Evolutionary conservation across 2,329 filamentous ascomycete species (phyloP).

Genomic region (Fusarium sp.): DNA sequence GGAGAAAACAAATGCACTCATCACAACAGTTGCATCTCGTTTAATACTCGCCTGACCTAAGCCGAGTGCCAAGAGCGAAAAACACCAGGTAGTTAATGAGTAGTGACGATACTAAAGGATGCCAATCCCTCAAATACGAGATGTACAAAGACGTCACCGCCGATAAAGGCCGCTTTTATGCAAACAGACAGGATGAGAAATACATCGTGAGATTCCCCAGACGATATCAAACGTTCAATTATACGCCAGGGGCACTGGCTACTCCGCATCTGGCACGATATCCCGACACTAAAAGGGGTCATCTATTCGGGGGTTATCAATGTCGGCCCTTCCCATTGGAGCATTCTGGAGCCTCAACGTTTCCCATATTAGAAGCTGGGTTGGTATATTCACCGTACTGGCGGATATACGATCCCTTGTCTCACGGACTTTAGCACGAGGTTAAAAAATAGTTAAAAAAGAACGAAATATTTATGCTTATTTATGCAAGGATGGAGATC

Average conservation of each 20-base stretch:
- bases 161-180: slow-evolving; percentile 2
- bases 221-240: slow-evolving; percentile 28
- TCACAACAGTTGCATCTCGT: neutral
- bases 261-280: slow-evolving; percentile 15
- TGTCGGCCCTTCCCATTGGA: slow-evolving; percentile 14
- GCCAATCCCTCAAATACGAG: slow-evolving; percentile 18
- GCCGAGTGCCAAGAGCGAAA: slow-evolving; percentile 10
- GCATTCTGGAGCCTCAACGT: neutral
- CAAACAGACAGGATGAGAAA: neutral
- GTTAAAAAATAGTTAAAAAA: neutral
- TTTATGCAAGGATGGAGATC: slow-evolving; percentile 24
- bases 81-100: neutral
- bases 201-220: slow-evolving; percentile 16
- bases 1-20: neutral
- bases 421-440: neutral
- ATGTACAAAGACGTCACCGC: slow-evolving; percentile 1
- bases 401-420: slow-evolving; percentile 1
- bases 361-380: slow-evolving; percentile 8
- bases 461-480: slow-evolving; percentile 25
- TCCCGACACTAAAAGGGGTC: neutral
- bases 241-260: slow-evolving; percentile 16
- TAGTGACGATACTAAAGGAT: neutral
- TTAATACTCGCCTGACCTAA: slow-evolving; percentile 9
- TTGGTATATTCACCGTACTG: slow-evolving; percentile 19
- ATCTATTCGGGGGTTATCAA: slow-evolving; percentile 1